Conservation (phyloP, 1,284 basidiomycete species). For the Phenoliferia sp. region DNA sequence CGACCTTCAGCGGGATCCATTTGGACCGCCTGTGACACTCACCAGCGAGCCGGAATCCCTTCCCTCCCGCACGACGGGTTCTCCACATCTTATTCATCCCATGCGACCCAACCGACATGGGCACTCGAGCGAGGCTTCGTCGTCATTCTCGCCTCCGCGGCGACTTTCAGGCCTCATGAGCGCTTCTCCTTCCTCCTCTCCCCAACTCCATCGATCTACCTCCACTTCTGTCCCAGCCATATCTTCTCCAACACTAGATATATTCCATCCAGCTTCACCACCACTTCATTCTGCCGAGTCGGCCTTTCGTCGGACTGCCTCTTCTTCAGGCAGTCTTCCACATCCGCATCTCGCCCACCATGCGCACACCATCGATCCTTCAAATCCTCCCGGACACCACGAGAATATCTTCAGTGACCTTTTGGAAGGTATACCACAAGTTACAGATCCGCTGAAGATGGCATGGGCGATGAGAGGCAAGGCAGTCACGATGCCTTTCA, state of each 20-base stretch:
- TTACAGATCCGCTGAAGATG: too few species aligned
- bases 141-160: slow-evolving; percentile 23
- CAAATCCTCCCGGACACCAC: too few species aligned
- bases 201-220: not conserved
- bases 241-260: slow-evolving; percentile 8
- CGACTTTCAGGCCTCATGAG: slow-evolving; percentile 27
- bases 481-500: not conserved
- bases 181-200: not conserved
- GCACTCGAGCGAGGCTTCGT: not conserved
- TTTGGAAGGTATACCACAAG: too few species aligned
- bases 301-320: not conserved
- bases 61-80: too few species aligned
- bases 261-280: slow-evolving; percentile 14
- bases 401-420: too few species aligned
- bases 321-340: not conserved
- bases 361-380: not conserved
- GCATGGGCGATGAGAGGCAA: not conserved
- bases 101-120: not conserved
- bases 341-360: not conserved
- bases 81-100: not conserved
- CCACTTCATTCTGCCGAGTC: not conserved
- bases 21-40: not conserved
- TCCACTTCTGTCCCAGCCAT: slow-evolving; percentile 7
- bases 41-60: not conserved
- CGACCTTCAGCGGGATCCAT: not conserved